phyloP scores from a whole-genome alignment of 164 flowering plant genomes.

The Paratinospora sagittata region DNA sequence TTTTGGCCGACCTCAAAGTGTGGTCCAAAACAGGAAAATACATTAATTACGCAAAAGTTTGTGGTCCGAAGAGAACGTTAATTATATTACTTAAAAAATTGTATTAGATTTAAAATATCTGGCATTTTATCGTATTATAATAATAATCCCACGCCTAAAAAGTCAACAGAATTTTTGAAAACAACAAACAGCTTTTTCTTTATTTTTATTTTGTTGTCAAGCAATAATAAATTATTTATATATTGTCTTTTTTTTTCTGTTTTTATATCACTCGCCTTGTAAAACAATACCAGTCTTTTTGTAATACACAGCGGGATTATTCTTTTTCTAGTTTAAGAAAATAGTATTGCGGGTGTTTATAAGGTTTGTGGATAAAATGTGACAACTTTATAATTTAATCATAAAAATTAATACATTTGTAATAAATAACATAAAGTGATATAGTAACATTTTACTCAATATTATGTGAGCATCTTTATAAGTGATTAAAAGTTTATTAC shows the following conservation, averaged over 20 bases:
- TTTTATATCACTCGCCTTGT: too few relatives aligned
- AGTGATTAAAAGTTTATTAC: too few relatives aligned
- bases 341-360: too few relatives aligned
- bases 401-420: not conserved
- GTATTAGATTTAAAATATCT: not conserved
- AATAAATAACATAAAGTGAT: too few relatives aligned
- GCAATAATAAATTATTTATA: not conserved
- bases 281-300: too few relatives aligned
- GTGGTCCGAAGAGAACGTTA: too few relatives aligned
- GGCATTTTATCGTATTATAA: not conserved
- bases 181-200: too few relatives aligned
- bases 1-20: slow-evolving; percentile 1
- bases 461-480: not conserved
- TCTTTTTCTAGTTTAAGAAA: too few relatives aligned
- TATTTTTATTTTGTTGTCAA: not conserved
- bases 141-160: slow-evolving; percentile 5
- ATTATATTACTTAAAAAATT: not conserved
- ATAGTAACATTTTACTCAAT: not conserved
- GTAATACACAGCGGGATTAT: too few relatives aligned
- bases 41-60: not conserved
- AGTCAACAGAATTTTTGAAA: not conserved
- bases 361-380: too few relatives aligned
- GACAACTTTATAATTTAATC: too few relatives aligned
- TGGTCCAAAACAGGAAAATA: not conserved
- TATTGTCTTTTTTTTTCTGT: not conserved